Evolutionary conservation across 2,329 filamentous ascomycete genomes (phyloP).

Genomic region (Corinectria fuckeliana): DNA sequence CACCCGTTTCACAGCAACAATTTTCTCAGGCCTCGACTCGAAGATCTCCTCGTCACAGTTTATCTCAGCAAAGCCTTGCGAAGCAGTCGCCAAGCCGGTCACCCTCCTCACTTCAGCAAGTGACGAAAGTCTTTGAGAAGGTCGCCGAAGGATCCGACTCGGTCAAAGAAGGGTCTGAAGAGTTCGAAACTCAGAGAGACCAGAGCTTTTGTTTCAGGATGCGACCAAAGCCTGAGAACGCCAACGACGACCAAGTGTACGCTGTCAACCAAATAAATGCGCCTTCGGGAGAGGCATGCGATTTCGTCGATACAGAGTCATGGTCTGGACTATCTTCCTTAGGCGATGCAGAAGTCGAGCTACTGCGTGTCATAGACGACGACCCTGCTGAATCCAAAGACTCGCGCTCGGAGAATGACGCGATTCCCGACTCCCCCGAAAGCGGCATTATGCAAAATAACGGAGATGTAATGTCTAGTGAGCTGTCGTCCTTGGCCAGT

Average conservation of each 20-base stretch:
- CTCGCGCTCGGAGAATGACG: not conserved
- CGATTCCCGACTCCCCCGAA: not conserved
- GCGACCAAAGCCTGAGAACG: conserved; percentile 12
- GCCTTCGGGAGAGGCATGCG: not conserved
- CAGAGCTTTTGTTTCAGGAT: conserved; percentile 44
- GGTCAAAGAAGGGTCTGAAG: not conserved
- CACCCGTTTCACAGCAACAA: conserved; percentile 37
- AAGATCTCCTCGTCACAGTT: conserved; percentile 8
- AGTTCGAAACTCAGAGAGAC: conserved; percentile 42
- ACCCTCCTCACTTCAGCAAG: not conserved
- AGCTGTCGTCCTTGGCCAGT: conserved; percentile 26
- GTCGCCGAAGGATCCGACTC: not conserved
- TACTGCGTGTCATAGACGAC: not conserved
- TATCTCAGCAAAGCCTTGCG: conserved; percentile 13
- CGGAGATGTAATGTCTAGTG: conserved; percentile 17
- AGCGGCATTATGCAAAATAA: not conserved
- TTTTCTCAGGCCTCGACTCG: conserved; percentile 6
- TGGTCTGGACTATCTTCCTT: conserved; percentile 31
- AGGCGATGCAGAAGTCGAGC: conserved; percentile 4
- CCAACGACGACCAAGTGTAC: not conserved
- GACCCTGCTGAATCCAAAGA: not conserved
- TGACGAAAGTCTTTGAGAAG: not conserved
- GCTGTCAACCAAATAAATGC: not conserved
- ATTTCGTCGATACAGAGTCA: conserved; percentile 6
- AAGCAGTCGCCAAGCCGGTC: conserved; percentile 17